These are phyloP conservation scores for Clarkia xantiana DNA, from an alignment of 345 rosid species.

Conservation along the genomic window DNA sequence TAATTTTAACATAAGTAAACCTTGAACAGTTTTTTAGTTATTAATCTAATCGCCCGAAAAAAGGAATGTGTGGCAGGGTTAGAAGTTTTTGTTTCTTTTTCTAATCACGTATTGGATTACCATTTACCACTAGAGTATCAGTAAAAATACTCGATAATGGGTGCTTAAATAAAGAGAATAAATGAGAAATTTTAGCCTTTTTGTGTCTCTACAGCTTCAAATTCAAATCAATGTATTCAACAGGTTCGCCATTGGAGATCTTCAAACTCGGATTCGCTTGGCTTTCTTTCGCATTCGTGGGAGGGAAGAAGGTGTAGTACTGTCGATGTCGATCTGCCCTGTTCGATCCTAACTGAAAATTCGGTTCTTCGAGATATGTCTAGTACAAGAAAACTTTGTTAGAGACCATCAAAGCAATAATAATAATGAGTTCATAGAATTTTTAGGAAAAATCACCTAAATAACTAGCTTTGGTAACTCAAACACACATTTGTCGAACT, in stretches of 20 bases:
- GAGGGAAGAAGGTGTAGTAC: slow-evolving; percentile 30
- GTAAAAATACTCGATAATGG: no score
- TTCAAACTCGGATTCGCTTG: slow-evolving; percentile 9
- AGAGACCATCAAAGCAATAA: neutral
- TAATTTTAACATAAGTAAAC: no score
- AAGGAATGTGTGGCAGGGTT: no score
- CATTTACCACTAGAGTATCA: no score
- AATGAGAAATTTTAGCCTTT: neutral
- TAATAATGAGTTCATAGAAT: neutral
- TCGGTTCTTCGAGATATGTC: slow-evolving; percentile 13
- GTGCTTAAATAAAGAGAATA: neutral
- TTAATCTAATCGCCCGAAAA: no score
- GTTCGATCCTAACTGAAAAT: slow-evolving; percentile 4
- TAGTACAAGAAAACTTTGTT: neutral
- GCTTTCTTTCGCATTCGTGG: slow-evolving; percentile 12
- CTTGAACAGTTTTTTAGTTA: no score
- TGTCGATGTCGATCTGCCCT: slow-evolving; percentile 10
- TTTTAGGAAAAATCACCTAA: no score
- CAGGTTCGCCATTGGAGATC: slow-evolving; percentile 15
- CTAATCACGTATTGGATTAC: no score
- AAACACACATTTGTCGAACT: no score
- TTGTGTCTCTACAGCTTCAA: slow-evolving; percentile 26
- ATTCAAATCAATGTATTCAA: slow-evolving; percentile 36
- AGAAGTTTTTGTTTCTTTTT: no score
- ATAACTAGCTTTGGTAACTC: no score